Evolutionary conservation across 331 rosid genomes (phyloP).

Genomic region (Acacia pycnantha): DNA sequence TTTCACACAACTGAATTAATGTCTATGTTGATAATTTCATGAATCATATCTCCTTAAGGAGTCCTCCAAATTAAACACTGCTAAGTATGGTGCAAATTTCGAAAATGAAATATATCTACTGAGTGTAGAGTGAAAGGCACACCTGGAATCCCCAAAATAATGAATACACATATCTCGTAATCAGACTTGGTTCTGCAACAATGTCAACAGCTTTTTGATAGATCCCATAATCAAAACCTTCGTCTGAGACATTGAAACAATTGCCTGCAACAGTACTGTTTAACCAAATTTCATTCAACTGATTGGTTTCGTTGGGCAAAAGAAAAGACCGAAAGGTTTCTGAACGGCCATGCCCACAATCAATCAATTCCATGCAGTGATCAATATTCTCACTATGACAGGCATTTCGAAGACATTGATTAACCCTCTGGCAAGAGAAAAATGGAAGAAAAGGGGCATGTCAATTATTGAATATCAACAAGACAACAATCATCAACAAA

Average conservation of each 20-base stretch:
- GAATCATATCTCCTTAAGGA: neutral
- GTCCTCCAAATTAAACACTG: neutral
- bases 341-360: conserved; percentile 51
- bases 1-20: neutral
- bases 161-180: conserved; percentile 65
- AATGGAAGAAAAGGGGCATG: conserved; percentile 7
- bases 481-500: neutral
- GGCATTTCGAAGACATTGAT: conserved; percentile 69
- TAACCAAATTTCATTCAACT: too few species aligned
- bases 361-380: conserved; percentile 44
- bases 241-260: conserved; percentile 37
- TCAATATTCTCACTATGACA: neutral
- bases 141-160: conserved; percentile 97
- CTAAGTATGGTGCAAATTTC: neutral
- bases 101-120: neutral
- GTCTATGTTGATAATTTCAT: neutral
- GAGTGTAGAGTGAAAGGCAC: neutral
- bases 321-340: too few species aligned
- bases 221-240: conserved; percentile 53
- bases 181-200: conserved; percentile 32
- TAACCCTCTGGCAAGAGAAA: conserved; percentile 66
- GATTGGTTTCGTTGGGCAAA: too few species aligned
- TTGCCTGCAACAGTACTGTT: neutral
- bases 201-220: conserved; percentile 58
- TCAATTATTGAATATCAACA: conserved; percentile 23